phyloP scores from a whole-genome alignment of 2,329 filamentous ascomycete species.

The Botrytis porri region DNA sequence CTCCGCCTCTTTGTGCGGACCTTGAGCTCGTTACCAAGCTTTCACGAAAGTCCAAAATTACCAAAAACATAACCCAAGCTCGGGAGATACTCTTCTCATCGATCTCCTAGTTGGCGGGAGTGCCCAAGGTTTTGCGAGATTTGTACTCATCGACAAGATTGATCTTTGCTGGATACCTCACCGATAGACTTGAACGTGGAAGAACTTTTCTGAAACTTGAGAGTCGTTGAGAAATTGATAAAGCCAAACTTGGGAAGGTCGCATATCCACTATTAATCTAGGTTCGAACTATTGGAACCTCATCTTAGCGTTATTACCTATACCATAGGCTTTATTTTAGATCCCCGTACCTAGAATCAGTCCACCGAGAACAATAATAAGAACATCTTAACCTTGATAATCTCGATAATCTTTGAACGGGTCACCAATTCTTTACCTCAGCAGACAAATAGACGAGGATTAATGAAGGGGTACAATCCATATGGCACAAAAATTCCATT shows the following conservation, averaged over 20 bases:
- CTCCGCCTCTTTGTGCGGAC: constrained; percentile 1
- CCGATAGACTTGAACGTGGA: background rate
- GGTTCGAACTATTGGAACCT: constrained; percentile 11
- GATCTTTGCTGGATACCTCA: background rate
- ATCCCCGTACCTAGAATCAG: constrained; percentile 3
- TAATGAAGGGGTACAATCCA: background rate
- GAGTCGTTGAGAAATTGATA: background rate
- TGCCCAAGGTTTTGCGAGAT: background rate
- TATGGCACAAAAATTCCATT: background rate
- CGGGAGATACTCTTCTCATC: background rate
- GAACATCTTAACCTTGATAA: background rate
- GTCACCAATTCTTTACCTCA: background rate
- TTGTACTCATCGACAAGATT: background rate
- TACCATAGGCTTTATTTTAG: background rate
- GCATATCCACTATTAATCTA: background rate
- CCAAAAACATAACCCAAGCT: background rate
- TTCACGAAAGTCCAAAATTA: background rate
- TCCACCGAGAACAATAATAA: background rate
- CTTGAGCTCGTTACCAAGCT: constrained; percentile 13
- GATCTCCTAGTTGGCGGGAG: background rate
- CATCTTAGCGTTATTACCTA: constrained; percentile 18
- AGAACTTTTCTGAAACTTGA: background rate
- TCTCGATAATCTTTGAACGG: background rate
- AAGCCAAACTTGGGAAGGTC: background rate
- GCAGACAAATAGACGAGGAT: constrained; percentile 7